Conservation (phyloP, 2,329 filamentous ascomycete species). For the Rutstroemia sydowiana region DNA sequence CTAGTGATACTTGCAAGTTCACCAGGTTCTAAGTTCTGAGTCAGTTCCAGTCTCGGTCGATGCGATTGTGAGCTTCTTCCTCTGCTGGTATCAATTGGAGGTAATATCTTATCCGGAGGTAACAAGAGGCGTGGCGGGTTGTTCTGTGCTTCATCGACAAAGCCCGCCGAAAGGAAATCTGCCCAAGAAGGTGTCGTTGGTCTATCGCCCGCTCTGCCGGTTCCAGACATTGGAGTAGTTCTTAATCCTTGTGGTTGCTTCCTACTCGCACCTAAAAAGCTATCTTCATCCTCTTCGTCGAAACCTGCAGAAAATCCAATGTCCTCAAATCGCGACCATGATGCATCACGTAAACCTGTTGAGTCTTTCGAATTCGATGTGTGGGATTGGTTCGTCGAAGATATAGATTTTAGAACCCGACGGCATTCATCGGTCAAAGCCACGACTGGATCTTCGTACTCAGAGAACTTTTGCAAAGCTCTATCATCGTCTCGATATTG, state of each 20-base stretch:
- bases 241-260: constrained; percentile 46
- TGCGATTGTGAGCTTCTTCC: constrained; percentile 86
- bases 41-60: constrained; percentile 60
- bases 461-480: constrained; percentile 77
- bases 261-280: constrained; percentile 19
- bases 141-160: constrained; percentile 67
- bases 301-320: constrained; percentile 77
- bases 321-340: constrained; percentile 95
- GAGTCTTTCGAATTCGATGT: constrained; percentile 63
- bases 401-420: constrained; percentile 82
- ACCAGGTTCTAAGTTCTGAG: constrained; percentile 70
- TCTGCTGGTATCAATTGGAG: constrained; percentile 65
- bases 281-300: constrained; percentile 49
- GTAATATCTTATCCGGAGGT: constrained; percentile 86
- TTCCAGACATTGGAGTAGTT: constrained; percentile 58
- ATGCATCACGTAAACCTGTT: constrained; percentile 71
- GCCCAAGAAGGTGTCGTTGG: constrained; percentile 98
- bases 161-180: constrained; percentile 91
- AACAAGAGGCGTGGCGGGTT: constrained; percentile 63
- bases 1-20: constrained; percentile 87
- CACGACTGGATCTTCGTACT: constrained; percentile 80
- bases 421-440: constrained; percentile 91
- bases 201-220: constrained; percentile 56
- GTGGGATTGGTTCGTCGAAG: constrained; percentile 79
- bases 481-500: constrained; percentile 85